Evolutionary conservation across 2,329 filamentous ascomycete species (phyloP).

Genomic region (Aspergillus texensis): DNA sequence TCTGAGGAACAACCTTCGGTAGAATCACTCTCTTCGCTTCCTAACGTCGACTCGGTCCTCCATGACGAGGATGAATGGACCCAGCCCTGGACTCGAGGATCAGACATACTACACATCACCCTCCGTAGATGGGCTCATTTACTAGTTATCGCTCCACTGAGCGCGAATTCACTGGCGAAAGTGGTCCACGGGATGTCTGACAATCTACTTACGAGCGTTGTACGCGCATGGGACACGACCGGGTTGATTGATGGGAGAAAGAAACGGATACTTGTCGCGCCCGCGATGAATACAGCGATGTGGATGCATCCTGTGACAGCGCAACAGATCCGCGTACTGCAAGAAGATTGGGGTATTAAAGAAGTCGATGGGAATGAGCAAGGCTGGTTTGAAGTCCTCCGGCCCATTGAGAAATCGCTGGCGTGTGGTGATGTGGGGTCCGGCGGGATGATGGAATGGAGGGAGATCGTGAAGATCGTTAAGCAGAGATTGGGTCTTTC

Average conservation of each 20-base stretch:
- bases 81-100: conserved; percentile 73
- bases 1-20: conserved; percentile 74
- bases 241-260: conserved; percentile 55
- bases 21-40: conserved; percentile 58
- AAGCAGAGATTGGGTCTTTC: conserved; percentile 43
- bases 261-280: conserved; percentile 73
- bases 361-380: conserved; percentile 22
- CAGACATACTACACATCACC: conserved; percentile 88
- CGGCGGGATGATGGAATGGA: conserved; percentile 84
- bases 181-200: conserved; percentile 77
- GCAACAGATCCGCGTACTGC: conserved; percentile 69
- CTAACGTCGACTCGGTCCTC: conserved; percentile 80
- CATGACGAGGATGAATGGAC: conserved; percentile 84
- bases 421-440: conserved; percentile 83
- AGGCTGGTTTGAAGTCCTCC: conserved; percentile 71
- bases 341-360: conserved; percentile 71
- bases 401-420: conserved; percentile 73
- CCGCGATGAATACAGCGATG: conserved; percentile 90
- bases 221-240: conserved; percentile 86
- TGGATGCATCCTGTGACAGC: conserved; percentile 81
- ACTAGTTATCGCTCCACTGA: conserved; percentile 77
- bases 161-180: conserved; percentile 85
- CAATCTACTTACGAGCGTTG: conserved; percentile 70
- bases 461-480: conserved; percentile 68
- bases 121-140: conserved; percentile 80